Base-by-base conservation (phyloP, 345 rosid species). In the Hibiscus syriacus region DNA sequence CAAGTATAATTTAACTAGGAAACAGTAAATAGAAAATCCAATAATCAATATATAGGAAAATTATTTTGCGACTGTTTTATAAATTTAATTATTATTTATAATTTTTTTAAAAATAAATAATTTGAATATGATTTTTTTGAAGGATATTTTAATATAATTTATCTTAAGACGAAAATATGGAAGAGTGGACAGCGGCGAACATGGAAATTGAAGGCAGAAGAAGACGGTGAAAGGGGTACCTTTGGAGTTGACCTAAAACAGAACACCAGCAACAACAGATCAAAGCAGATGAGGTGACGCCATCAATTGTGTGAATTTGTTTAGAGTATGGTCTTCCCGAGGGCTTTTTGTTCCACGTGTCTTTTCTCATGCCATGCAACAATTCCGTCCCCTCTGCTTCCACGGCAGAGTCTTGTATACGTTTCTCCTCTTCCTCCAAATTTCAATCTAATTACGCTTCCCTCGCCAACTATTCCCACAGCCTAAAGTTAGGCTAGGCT, bases 241-340 rank as follows among this genome's bases (percentile, higher is more conserved):
- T 41, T 41, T 41, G n/a, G 46, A n/a, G n/a, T 16, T 17, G 17
- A 17, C 54, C 22, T 8, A 49, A 49, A 53, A n/a, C 26, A 17
- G 22, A 49, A 10, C 22, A 54, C 26, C 46, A 27, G 63, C 50
- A 43, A 16, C 14, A 43, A 43, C 48, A 43, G 48, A 43, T 43
- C 48, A n/a, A 43, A 13, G 48, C 48, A 43, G 48, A 43, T 43
- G n/a, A 2, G 48, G 5, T 43, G 0, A 55, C 72, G 72, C 70
- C 62, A 66, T 70, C 54, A 27, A 60, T 49, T 55, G 77, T 70
- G 74, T 62, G 52, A 48, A 54, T 70, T 74, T 22, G 56, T 70
- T 34, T 17, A 55, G 59, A 16, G 19, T 50, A 23, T 5, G 1
- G 43, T n/a, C 39, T 48, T 56, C 32, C 48, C 61, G 9, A 10